These are phyloP conservation scores for Microdochium trichocladiopsis DNA, from an alignment of 2,329 filamentous ascomycete species.

Conservation along the genomic window DNA sequence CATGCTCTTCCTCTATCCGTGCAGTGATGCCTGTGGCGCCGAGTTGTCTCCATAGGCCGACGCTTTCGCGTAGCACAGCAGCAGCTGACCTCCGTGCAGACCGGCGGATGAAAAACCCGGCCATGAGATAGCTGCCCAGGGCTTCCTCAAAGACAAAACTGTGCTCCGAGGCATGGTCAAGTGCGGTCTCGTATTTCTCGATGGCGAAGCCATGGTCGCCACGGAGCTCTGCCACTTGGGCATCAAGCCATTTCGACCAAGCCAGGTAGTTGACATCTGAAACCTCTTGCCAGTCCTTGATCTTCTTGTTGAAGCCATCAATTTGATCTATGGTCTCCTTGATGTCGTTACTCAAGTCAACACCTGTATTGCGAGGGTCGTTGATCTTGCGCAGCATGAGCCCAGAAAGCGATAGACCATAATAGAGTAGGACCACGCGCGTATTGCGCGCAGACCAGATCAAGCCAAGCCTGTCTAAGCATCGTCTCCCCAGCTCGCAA, in stretches of 20 bases:
- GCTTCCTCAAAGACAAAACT: constrained; percentile 65
- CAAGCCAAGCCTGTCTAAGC: constrained; percentile 36
- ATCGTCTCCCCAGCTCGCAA: constrained; percentile 46
- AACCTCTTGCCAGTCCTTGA: constrained; percentile 56
- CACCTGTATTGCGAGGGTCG: constrained; percentile 35
- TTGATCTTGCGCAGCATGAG: constrained; percentile 40
- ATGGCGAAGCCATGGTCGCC: constrained; percentile 52
- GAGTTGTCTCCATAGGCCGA: constrained; percentile 61
- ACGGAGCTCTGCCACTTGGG: constrained; percentile 59
- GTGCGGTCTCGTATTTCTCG: constrained; percentile 58
- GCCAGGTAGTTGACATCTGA: constrained; percentile 65
- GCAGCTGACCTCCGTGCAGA: constrained; percentile 61
- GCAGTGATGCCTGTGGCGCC: constrained; percentile 64
- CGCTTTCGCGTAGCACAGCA: constrained; percentile 59
- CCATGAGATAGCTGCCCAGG: constrained; percentile 66
- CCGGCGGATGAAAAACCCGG: constrained; percentile 60
- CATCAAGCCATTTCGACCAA: constrained; percentile 62
- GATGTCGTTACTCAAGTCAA: constrained; percentile 33
- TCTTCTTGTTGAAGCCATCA: constrained; percentile 47
- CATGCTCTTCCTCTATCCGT: constrained; percentile 61
- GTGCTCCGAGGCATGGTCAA: constrained; percentile 66
- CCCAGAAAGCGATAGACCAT: constrained; percentile 50
- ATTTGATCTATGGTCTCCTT: constrained; percentile 45
- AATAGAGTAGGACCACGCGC: constrained; percentile 49
- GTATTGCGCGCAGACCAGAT: constrained; percentile 56